These are phyloP conservation scores for Gorgonomyces haynaldii DNA, from an alignment of 192 early-diverging fungal genomes.

Conservation along the genomic window DNA sequence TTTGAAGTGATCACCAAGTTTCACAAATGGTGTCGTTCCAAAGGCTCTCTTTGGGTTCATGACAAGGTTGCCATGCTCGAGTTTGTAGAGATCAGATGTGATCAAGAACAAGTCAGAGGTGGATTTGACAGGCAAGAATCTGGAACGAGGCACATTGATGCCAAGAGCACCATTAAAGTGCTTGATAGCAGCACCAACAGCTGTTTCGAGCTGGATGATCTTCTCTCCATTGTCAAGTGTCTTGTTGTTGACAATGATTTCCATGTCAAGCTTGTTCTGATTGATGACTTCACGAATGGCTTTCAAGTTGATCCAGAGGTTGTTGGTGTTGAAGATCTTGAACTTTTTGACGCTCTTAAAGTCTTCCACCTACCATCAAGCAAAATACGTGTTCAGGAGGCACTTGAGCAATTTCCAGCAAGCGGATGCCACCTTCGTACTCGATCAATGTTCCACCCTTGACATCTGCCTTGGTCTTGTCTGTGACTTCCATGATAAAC, in stretches of 20 bases:
- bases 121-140: slow-evolving; percentile 98
- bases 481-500: slow-evolving; percentile 98
- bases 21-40: slow-evolving; percentile 83
- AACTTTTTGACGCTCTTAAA: slow-evolving; percentile 99
- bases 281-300: slow-evolving; percentile 64
- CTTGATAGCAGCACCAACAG: slow-evolving; percentile 97
- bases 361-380: slow-evolving; percentile 60
- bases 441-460: slow-evolving; percentile 99
- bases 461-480: slow-evolving; percentile 99
- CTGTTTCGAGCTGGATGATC: slow-evolving; percentile 97
- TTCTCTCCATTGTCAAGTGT: slow-evolving; percentile 86
- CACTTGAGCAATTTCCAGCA: slow-evolving; percentile 99
- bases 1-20: slow-evolving; percentile 97
- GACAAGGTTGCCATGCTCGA: slow-evolving; percentile 83
- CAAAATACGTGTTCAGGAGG: slow-evolving; percentile 65
- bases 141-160: slow-evolving; percentile 92
- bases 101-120: slow-evolving; percentile 95
- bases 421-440: slow-evolving; percentile 84
- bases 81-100: slow-evolving; percentile 85
- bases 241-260: slow-evolving; percentile 97
- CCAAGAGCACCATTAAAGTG: slow-evolving; percentile 91
- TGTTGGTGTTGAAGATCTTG: slow-evolving; percentile 96
- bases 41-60: slow-evolving; percentile 93
- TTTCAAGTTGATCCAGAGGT: slow-evolving; percentile 38
- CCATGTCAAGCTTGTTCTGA: slow-evolving; percentile 66